A percentile compares a stretch with the other conserved stretches of the same genome.
Evolutionary conservation across 148 eudicot species (phyloP).

Genomic region (Arctostaphylos glauca): DNA sequence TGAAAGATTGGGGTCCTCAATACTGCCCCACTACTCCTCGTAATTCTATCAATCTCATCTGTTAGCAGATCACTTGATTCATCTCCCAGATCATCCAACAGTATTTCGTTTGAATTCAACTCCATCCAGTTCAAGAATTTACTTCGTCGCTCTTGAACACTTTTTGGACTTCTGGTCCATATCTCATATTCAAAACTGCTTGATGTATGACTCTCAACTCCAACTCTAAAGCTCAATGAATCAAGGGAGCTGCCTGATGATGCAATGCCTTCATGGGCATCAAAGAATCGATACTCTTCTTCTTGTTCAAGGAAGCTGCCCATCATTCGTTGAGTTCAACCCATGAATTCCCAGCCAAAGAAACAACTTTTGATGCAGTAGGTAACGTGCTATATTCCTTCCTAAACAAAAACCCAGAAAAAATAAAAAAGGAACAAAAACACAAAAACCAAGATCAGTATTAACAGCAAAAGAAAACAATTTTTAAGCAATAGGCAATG

Average conservation of each 20-base stretch:
- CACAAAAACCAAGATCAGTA: conserved; percentile 60
- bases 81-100: conserved; percentile 23
- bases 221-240: conserved; percentile 12
- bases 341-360: conserved; percentile 64
- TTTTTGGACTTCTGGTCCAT: conserved; percentile 60
- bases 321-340: conserved; percentile 62
- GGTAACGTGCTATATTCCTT: conserved; percentile 54
- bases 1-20: conserved; percentile 34
- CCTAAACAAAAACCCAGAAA: conserved; percentile 36
- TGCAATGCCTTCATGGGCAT: conserved; percentile 67
- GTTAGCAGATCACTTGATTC: conserved; percentile 19
- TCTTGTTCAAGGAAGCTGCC: conserved; percentile 50
- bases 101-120: conserved; percentile 30
- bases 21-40: conserved; percentile 39
- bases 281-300: conserved; percentile 61
- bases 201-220: conserved; percentile 21
- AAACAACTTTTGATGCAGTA: conserved; percentile 39
- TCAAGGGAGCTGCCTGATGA: conserved; percentile 30
- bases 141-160: conserved; percentile 70
- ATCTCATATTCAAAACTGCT: conserved; percentile 48
- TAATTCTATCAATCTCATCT: conserved; percentile 34
- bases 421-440: conserved; percentile 6
- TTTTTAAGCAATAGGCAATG: conserved; percentile 22
- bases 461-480: conserved; percentile 36
- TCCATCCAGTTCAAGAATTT: conserved; percentile 70